Evolutionary conservation across 2,329 filamentous ascomycete genomes (phyloP).

Genomic region (Amylocarpus encephaloides): DNA sequence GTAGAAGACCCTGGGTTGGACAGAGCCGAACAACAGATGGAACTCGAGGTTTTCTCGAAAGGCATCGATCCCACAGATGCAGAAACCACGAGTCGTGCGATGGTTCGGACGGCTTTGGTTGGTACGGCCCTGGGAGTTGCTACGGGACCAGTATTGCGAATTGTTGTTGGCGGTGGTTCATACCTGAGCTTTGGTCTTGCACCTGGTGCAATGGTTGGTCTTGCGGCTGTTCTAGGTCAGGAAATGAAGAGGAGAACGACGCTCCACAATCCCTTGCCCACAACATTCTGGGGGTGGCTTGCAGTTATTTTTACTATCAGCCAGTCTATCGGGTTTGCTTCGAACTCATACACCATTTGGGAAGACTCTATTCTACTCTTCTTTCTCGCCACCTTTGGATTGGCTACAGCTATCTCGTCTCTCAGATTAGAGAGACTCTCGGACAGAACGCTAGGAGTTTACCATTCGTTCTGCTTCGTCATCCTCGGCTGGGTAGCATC

Average conservation of each 20-base stretch:
- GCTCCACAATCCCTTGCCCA: constrained; percentile 54
- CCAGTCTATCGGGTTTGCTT: constrained; percentile 89
- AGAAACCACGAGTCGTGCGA: constrained; percentile 21
- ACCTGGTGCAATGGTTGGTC: constrained; percentile 21
- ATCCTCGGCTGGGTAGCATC: constrained; percentile 73
- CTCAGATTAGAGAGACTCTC: constrained; percentile 61
- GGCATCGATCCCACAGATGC: constrained; percentile 18
- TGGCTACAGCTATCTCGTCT: constrained; percentile 67
- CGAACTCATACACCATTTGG: constrained; percentile 98
- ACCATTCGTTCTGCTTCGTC: constrained; percentile 80
- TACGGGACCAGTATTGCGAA: constrained; percentile 19
- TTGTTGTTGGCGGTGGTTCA: constrained; percentile 12
- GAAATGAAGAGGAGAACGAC: constrained; percentile 19
- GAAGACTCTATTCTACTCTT: constrained; percentile 92
- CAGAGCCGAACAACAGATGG: constrained; percentile 51
- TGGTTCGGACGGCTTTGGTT: constrained; percentile 23
- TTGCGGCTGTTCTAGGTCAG: constrained; percentile 37
- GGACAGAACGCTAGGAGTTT: constrained; percentile 70
- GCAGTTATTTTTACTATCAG: constrained; percentile 74
- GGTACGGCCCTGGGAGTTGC: constrained; percentile 24
- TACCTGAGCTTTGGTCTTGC: constrained; percentile 21
- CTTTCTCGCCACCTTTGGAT: constrained; percentile 81
- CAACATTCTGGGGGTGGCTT: constrained; percentile 83
- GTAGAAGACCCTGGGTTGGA: constrained; percentile 54
- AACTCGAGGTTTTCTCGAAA: constrained; percentile 37